A percentile compares a stretch with the other conserved stretches of the same genome.
These are phyloP conservation scores for Fusarium lyarnte DNA, from an alignment of 2,329 filamentous ascomycete species.

Conservation along the genomic window DNA sequence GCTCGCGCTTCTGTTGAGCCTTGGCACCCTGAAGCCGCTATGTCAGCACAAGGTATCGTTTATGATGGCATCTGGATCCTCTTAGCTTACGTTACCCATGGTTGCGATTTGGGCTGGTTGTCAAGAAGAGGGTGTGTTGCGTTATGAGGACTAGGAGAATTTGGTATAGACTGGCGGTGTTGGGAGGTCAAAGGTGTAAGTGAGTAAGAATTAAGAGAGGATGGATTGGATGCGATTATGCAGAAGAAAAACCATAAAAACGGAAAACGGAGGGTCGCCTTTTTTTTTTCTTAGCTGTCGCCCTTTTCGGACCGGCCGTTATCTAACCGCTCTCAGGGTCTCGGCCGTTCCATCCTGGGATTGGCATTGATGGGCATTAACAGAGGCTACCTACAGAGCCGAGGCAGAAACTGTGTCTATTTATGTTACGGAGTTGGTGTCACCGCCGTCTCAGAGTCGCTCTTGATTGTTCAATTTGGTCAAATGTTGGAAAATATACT, in stretches of 20 bases:
- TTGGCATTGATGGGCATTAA: background rate
- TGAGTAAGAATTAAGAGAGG: conserved; percentile 14
- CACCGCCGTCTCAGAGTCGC: background rate
- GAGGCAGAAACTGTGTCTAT: background rate
- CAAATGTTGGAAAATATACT: background rate
- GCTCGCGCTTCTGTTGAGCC: conserved; percentile 77
- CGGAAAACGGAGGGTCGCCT: conserved; percentile 30
- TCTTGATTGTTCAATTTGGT: background rate
- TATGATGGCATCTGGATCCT: background rate
- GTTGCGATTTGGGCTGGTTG: conserved; percentile 30
- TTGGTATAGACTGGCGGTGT: conserved; percentile 30
- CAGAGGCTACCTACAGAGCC: background rate
- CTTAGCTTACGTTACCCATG: conserved; percentile 51
- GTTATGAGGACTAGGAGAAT: background rate
- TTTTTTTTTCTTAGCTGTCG: conserved; percentile 10
- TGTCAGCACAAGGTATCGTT: conserved; percentile 30
- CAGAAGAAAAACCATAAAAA: conserved; percentile 11
- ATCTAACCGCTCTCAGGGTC: conserved; percentile 30
- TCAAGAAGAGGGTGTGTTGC: conserved; percentile 2
- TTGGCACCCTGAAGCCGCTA: conserved; percentile 64
- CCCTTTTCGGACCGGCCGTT: conserved; percentile 28
- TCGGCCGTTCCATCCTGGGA: conserved; percentile 29
- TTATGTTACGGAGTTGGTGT: background rate
- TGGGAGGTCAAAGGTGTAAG: conserved; percentile 12
- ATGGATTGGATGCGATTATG: conserved; percentile 14